Conservation (phyloP, 352 stramenopile species). For the Phytophthora citrophthora region DNA sequence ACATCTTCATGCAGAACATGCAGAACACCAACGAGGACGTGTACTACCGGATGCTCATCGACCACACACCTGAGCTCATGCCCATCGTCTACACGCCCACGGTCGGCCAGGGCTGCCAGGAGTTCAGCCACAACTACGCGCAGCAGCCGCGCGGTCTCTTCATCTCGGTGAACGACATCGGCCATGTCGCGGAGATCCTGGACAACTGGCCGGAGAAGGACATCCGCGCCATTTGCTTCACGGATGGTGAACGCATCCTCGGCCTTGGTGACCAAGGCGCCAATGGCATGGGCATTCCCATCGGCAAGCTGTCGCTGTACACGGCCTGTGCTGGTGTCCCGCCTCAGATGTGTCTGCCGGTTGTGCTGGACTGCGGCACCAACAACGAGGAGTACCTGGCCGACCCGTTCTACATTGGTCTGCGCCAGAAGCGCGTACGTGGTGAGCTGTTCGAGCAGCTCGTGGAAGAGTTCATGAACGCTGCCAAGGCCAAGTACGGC, state of each 20-base stretch:
- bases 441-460: slow-evolving; percentile 93
- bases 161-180: slow-evolving; percentile 86
- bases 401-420: slow-evolving; percentile 96
- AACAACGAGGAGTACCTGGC: slow-evolving; percentile 94
- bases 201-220: slow-evolving; percentile 97
- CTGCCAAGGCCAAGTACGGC: slow-evolving; percentile 91
- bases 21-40: slow-evolving; percentile 91
- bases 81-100: slow-evolving; percentile 98
- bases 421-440: slow-evolving; percentile 89
- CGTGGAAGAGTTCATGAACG: slow-evolving; percentile 97
- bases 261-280: slow-evolving; percentile 95
- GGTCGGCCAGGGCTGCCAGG: slow-evolving; percentile 92
- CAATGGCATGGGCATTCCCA: slow-evolving; percentile 93
- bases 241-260: slow-evolving; percentile 95
- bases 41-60: slow-evolving; percentile 92
- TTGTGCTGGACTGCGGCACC: slow-evolving; percentile 96
- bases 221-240: slow-evolving; percentile 97
- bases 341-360: slow-evolving; percentile 92
- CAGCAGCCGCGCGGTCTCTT: slow-evolving; percentile 93
- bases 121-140: slow-evolving; percentile 93
- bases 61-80: slow-evolving; percentile 93
- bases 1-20: slow-evolving; percentile 92
- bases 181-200: slow-evolving; percentile 89
- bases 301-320: slow-evolving; percentile 96
- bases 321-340: slow-evolving; percentile 94